Evolutionary conservation across 2,329 filamentous ascomycete species (phyloP), one percentile per base, ranked within the genome.

Genomic region (Shiraia bambusicola): DNA sequence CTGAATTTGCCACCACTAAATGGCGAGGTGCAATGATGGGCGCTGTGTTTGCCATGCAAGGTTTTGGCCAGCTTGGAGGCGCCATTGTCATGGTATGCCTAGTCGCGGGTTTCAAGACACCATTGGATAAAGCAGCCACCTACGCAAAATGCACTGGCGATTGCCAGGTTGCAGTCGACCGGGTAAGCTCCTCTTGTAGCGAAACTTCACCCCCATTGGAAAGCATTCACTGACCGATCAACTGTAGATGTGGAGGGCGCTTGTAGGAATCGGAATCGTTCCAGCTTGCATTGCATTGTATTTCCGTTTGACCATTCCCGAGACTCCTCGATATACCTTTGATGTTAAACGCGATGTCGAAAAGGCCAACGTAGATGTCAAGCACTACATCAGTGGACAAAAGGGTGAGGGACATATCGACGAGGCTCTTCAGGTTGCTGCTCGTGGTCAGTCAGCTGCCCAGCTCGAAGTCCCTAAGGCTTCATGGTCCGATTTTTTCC

Each of bases 381-480:
- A 83, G 61, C 83, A 84, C n/a, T 93, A 92, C 69, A 80, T 88
- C 39, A 73, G 72, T 24, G 86, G 86, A 46, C 77, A 80, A 65
- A 65, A 69, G n/a, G 63, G 63, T 6, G 79, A 85, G 56, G 84
- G 83, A 28, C 61, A 78, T 7, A 77, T 84, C 1, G 86, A 92
- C 50, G 83, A 87, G 56, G 70, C 88, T 30, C 67, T 76, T 33
- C 84, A 83, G n/a, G 76, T 80, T 28, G 72, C 77, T 34, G 75
- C 77, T 37, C 76, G 81, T 49, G 73, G 76, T 38, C 74, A 78
- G 13, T 74, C 79, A 13, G 67, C 76, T 39, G 69, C 75, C 36
- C 68, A 77, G 44, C 76, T 88, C 50, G 73, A 80, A 30, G 72
- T 86, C 0, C 84, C 83, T 52, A 85, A 87, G 73, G 85, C 87